These are phyloP conservation scores for Magnolia sinica DNA, from an alignment of 164 flowering plant genomes.

Conservation along the genomic window DNA sequence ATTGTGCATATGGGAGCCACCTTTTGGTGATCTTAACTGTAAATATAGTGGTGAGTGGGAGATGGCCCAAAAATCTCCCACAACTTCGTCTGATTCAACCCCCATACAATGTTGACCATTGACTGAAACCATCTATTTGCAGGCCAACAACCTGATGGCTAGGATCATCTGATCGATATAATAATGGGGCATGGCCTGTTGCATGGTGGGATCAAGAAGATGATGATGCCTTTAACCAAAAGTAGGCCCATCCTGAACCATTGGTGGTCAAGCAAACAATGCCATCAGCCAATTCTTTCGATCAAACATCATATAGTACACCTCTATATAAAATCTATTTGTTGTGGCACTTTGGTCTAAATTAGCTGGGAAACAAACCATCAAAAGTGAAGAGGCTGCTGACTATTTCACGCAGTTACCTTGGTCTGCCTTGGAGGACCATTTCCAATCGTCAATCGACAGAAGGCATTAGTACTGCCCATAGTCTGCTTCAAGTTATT, in stretches of 20 bases:
- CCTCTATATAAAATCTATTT: neutral
- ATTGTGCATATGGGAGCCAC: neutral
- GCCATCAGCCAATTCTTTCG: neutral
- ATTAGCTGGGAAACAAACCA: neutral
- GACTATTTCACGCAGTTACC: conserved; percentile 31
- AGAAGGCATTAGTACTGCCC: conserved; percentile 85
- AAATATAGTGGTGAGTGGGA: neutral
- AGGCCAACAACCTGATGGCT: neutral
- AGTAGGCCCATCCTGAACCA: neutral
- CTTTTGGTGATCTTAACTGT: neutral
- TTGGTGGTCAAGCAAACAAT: neutral
- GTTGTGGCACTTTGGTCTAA: neutral
- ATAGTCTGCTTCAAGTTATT: conserved; percentile 75
- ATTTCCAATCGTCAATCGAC: conserved; percentile 73
- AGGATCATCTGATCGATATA: neutral
- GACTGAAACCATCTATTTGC: neutral
- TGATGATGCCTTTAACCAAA: neutral
- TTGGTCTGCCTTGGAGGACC: conserved; percentile 81
- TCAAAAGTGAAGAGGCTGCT: neutral
- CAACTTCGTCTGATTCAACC: neutral
- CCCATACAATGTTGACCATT: neutral
- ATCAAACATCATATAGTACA: neutral
- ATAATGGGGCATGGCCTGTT: neutral
- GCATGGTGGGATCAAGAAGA: neutral
- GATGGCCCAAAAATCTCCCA: neutral